Evolutionary conservation across 257 asterid species (phyloP).

Genomic region (Nicotiana otophora): DNA sequence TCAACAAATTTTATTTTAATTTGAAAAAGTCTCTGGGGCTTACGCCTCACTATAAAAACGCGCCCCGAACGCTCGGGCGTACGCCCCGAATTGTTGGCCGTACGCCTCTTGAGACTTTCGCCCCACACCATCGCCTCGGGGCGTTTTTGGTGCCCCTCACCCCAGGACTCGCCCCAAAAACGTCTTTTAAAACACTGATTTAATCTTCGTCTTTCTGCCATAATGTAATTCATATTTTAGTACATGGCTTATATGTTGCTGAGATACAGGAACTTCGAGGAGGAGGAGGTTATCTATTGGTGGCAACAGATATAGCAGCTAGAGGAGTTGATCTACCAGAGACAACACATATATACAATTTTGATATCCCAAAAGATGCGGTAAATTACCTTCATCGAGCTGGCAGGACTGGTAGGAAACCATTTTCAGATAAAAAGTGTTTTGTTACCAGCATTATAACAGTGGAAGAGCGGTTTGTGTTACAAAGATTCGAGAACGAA

Average conservation of each 20-base stretch:
- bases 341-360: conserved; percentile 90
- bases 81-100: too few relatives aligned
- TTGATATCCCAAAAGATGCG: conserved; percentile 89
- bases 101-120: too few relatives aligned
- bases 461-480: conserved; percentile 72
- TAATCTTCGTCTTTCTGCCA: background rate
- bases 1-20: too few relatives aligned
- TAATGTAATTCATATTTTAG: conserved; percentile 4
- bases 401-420: conserved; percentile 95
- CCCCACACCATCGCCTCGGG: too few relatives aligned
- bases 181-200: too few relatives aligned
- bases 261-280: conserved; percentile 57
- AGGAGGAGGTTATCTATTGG: conserved; percentile 63
- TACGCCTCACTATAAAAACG: too few relatives aligned
- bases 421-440: conserved; percentile 76
- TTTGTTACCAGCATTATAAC: conserved; percentile 73
- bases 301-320: conserved; percentile 91
- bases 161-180: too few relatives aligned
- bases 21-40: too few relatives aligned
- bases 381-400: conserved; percentile 89
- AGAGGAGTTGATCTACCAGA: conserved; percentile 88
- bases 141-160: too few relatives aligned
- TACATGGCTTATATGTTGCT: conserved; percentile 5
- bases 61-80: too few relatives aligned
- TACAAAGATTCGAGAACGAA: conserved; percentile 85